These are phyloP conservation scores for Fusarium pseudoanthophilum DNA, from an alignment of 2,329 filamentous ascomycete species.

Conservation along the genomic window DNA sequence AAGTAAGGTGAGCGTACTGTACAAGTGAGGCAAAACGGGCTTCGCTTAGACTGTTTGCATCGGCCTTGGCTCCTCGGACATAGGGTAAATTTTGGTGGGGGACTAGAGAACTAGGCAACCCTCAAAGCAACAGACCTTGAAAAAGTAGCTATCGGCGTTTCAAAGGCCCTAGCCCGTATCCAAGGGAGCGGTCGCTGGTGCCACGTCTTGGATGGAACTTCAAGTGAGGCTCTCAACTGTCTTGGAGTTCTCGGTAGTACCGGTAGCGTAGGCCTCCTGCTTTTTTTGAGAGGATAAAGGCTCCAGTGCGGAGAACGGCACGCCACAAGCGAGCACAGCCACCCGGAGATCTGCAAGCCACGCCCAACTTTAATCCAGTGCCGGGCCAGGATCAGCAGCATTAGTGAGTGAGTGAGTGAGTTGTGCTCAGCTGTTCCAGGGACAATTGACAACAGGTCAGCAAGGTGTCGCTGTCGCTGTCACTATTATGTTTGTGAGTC, in stretches of 20 bases:
- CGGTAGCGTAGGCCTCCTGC: conserved; percentile 35
- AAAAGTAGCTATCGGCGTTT: conserved; percentile 10
- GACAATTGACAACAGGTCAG: conserved; percentile 11
- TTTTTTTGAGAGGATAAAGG: not conserved
- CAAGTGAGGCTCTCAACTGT: conserved; percentile 31
- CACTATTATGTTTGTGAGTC: conserved; percentile 1
- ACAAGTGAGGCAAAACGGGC: conserved; percentile 4
- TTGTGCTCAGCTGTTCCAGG: conserved; percentile 43
- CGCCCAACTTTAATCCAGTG: conserved; percentile 21
- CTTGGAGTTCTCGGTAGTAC: conserved; percentile 17
- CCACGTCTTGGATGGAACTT: conserved; percentile 36
- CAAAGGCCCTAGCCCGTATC: conserved; percentile 9
- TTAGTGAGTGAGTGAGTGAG: conserved; percentile 33
- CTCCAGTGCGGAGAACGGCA: conserved; percentile 2
- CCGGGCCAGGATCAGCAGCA: conserved; percentile 30
- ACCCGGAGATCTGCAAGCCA: conserved; percentile 37
- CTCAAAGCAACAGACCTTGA: not conserved
- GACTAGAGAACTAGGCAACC: not conserved
- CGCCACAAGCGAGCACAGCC: conserved; percentile 38
- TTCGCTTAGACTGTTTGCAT: not conserved
- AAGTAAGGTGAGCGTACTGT: not conserved
- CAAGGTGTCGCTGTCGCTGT: not conserved
- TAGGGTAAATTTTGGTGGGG: conserved; percentile 10
- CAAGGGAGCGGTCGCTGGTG: conserved; percentile 35
- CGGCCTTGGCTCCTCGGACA: not conserved